phyloP scores from a whole-genome alignment of 805 yeast genomes.

The Ogataea henricii region DNA sequence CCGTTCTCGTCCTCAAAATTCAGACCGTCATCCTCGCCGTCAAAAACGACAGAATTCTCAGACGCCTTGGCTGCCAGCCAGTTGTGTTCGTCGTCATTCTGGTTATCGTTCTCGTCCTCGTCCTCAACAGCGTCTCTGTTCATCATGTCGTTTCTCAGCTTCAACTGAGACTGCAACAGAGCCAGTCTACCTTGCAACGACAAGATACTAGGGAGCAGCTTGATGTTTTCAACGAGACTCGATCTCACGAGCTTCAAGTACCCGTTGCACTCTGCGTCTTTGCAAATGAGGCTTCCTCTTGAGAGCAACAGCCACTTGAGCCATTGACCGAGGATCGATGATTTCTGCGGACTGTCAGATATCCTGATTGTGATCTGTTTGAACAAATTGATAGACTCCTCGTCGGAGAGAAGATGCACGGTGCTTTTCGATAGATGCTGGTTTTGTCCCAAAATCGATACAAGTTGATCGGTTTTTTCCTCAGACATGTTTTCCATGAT shows the following conservation, averaged over 20 bases:
- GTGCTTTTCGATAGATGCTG: conserved; percentile 52
- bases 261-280: conserved; percentile 52
- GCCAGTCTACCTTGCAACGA: conserved; percentile 86
- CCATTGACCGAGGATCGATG: conserved; percentile 60
- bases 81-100: conserved; percentile 13
- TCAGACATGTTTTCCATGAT: conserved; percentile 26
- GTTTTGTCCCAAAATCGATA: conserved; percentile 32
- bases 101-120: conserved; percentile 16
- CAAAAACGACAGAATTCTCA: conserved; percentile 27
- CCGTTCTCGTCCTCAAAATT: conserved; percentile 8
- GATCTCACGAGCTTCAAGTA: conserved; percentile 59
- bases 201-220: conserved; percentile 64
- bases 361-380: conserved; percentile 48
- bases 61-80: conserved; percentile 25
- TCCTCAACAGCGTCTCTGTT: conserved; percentile 29
- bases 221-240: conserved; percentile 56
- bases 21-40: conserved; percentile 33
- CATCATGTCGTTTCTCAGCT: conserved; percentile 58
- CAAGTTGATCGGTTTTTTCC: conserved; percentile 35
- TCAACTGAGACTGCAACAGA: conserved; percentile 73
- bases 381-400: conserved; percentile 45
- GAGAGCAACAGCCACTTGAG: conserved; percentile 75
- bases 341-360: conserved; percentile 50
- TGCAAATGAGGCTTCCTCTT: conserved; percentile 65
- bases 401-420: conserved; percentile 52